A percentile compares a stretch with the other conserved stretches of the same genome.
Conservation (phyloP, 495 filamentous ascomycete species). For the Halenospora varia region DNA sequence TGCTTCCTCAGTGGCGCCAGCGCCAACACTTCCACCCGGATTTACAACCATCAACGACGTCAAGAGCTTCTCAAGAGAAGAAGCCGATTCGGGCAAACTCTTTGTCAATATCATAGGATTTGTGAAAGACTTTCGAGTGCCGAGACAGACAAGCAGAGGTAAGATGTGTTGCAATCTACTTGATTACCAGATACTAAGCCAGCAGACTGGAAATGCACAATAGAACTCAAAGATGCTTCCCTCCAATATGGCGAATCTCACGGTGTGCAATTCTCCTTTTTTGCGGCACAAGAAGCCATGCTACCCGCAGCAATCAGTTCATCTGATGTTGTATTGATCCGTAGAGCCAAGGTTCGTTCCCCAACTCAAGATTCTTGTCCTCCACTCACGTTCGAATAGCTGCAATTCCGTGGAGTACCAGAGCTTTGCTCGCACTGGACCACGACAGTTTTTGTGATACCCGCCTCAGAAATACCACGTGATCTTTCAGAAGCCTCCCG, state of each 20-base stretch:
- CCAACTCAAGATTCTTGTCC: neutral
- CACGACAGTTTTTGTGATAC: slow-evolving; percentile 36
- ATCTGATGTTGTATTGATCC: slow-evolving; percentile 39
- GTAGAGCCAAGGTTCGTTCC: slow-evolving; percentile 33
- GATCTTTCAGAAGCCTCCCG: slow-evolving; percentile 16
- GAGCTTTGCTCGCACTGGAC: slow-evolving; percentile 36
- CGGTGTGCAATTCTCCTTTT: slow-evolving; percentile 37
- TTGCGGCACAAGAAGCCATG: slow-evolving; percentile 31
- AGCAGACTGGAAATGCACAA: slow-evolving; percentile 24
- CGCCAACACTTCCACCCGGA: slow-evolving; percentile 3
- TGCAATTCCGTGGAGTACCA: slow-evolving; percentile 28
- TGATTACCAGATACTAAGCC: neutral
- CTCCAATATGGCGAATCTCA: slow-evolving; percentile 23
- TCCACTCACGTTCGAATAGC: slow-evolving; percentile 7
- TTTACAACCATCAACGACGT: slow-evolving; percentile 20
- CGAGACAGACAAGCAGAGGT: slow-evolving; percentile 33
- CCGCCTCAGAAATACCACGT: slow-evolving; percentile 34
- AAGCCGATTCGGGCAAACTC: neutral
- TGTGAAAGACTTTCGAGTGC: slow-evolving; percentile 42
- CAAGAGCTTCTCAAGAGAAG: slow-evolving; percentile 1
- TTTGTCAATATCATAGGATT: slow-evolving; percentile 47
- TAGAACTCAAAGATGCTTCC: slow-evolving; percentile 26
- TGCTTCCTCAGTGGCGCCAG: neutral
- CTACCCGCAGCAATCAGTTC: slow-evolving; percentile 34
- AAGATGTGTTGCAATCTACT: slow-evolving; percentile 30